Percentiles rank a stretch among this genome's conserved stretches.
Evolutionary conservation across 108 stramenopile genomes (phyloP).

Genomic region (Phaeodactylum tricornutum): DNA sequence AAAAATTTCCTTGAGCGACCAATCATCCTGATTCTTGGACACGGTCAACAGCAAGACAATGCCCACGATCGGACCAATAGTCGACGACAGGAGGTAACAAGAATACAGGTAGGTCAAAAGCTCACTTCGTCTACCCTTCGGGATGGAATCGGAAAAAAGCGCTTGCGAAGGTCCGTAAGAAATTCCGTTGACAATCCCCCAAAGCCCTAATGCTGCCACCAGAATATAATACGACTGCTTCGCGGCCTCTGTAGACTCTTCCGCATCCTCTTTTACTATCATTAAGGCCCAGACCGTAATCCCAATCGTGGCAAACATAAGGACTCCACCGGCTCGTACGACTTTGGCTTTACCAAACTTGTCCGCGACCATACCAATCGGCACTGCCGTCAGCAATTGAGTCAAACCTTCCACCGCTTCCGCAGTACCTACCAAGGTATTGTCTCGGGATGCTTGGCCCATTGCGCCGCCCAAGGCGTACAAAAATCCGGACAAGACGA

Average conservation of each 20-base stretch:
- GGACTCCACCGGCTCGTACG: constrained; percentile 24
- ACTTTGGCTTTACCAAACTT: constrained; percentile 25
- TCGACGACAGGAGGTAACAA: constrained; percentile 20
- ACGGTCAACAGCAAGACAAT: constrained; percentile 27
- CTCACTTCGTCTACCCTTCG: constrained; percentile 36
- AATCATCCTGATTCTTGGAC: constrained; percentile 42
- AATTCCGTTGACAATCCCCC: constrained; percentile 48
- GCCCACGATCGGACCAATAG: constrained; percentile 48
- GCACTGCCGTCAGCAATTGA: constrained; percentile 36
- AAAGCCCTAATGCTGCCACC: constrained; percentile 25
- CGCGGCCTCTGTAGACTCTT: background rate
- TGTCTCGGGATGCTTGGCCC: constrained; percentile 13
- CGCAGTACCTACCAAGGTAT: constrained; percentile 42
- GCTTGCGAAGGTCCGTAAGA: constrained; percentile 43
- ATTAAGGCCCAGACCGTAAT: constrained; percentile 2
- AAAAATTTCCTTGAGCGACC: constrained; percentile 31
- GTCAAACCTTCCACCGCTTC: constrained; percentile 50
- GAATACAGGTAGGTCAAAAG: constrained; percentile 40
- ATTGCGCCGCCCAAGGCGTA: constrained; percentile 22
- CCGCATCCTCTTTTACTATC: background rate
- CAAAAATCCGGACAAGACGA: constrained; percentile 39
- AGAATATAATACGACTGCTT: constrained; percentile 12
- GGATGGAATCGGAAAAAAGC: constrained; percentile 52
- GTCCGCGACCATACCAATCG: constrained; percentile 56
- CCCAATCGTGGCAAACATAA: constrained; percentile 24